These are phyloP conservation scores for Tuber aestivum DNA, from an alignment of 495 filamentous ascomycete species.

Conservation along the genomic window DNA sequence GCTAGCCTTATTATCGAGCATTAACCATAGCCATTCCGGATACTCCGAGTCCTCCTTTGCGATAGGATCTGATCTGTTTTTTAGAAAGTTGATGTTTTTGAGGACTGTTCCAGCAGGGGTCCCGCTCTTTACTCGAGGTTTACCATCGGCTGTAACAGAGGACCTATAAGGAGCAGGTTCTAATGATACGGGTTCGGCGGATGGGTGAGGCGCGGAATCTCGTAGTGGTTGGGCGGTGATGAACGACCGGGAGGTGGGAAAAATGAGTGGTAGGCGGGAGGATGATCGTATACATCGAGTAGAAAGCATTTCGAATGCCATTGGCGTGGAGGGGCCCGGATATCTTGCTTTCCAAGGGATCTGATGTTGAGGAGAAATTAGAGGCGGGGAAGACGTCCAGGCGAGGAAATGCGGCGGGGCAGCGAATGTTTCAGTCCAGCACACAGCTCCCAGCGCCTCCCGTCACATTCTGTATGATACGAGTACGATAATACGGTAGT, in stretches of 20 bases:
- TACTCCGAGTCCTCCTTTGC: conserved; percentile 80
- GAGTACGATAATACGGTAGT: no score
- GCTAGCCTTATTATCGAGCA: conserved; percentile 54
- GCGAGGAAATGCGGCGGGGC: background rate
- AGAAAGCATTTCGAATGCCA: background rate
- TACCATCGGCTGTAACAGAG: conserved; percentile 5
- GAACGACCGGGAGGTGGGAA: conserved; percentile 11
- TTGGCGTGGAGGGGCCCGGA: background rate
- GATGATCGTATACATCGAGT: background rate
- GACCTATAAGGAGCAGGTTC: conserved; percentile 43
- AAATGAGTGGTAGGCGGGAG: conserved; percentile 38
- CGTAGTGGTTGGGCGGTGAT: conserved; percentile 27
- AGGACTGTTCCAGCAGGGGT: conserved; percentile 66
- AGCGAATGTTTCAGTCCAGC: background rate
- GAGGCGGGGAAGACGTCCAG: background rate
- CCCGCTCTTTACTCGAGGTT: conserved; percentile 44
- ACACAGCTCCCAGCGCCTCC: background rate
- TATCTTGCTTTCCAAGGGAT: background rate
- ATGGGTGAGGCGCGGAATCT: conserved; percentile 46
- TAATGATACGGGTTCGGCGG: conserved; percentile 51
- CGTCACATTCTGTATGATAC: conserved; percentile 13
- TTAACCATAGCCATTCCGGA: conserved; percentile 82
- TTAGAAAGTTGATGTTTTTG: conserved; percentile 80
- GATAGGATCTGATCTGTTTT: conserved; percentile 60
- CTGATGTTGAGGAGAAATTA: background rate